Conservation (phyloP, 345 rosid species). For the Eucalyptus tenuipes region DNA sequence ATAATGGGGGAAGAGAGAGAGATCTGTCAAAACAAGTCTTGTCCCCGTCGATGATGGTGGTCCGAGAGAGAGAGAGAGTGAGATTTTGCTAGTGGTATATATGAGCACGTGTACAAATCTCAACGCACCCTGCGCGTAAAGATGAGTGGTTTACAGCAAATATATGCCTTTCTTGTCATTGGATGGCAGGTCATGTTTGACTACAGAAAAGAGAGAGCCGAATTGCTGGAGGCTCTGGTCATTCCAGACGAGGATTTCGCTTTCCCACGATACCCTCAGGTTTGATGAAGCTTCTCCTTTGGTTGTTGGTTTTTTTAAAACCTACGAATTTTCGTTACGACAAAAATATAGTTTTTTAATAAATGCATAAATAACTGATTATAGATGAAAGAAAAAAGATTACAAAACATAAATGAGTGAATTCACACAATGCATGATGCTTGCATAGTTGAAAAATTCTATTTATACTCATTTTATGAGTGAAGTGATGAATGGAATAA, state of each 20-base stretch:
- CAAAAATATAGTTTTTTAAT: background rate
- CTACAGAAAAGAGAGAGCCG: slow-evolving; percentile 13
- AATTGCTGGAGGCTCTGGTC: slow-evolving; percentile 19
- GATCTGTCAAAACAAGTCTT: background rate
- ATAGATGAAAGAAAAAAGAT: no score
- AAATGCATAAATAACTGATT: no score
- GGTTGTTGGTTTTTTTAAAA: background rate
- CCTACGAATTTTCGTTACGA: background rate
- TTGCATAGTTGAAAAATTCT: background rate
- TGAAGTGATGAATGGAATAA: background rate
- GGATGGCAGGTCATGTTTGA: background rate
- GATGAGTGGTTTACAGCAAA: background rate
- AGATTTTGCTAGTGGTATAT: background rate
- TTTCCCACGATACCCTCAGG: slow-evolving; percentile 5
- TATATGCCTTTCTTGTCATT: background rate
- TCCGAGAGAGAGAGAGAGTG: background rate
- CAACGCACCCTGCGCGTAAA: background rate
- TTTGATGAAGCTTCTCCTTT: background rate
- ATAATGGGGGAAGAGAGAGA: background rate
- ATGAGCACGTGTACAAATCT: background rate
- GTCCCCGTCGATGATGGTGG: background rate
- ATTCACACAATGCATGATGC: no score
- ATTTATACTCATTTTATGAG: background rate
- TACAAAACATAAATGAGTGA: background rate
- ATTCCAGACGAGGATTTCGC: slow-evolving; percentile 4